phyloP scores from a whole-genome alignment of 1,139 yeast species.

The Yamadazyma aaseri region DNA sequence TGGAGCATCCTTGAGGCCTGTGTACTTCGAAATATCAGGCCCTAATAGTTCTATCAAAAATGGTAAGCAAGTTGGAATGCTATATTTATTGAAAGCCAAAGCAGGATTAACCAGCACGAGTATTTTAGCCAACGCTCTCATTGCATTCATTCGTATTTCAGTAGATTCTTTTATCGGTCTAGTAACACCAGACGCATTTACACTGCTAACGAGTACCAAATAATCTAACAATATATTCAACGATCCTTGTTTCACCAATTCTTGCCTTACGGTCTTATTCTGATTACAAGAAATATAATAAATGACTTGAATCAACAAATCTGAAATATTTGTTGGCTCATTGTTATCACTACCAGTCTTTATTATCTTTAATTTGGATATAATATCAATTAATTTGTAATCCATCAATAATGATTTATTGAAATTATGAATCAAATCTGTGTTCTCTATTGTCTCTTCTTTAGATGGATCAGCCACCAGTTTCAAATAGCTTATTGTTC shows the following conservation, averaged over 20 bases:
- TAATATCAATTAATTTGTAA: constrained; percentile 24
- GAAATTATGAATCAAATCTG: constrained; percentile 27
- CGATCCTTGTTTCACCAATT: constrained; percentile 48
- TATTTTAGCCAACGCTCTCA: constrained; percentile 42
- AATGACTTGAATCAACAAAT: constrained; percentile 24
- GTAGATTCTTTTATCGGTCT: constrained; percentile 18
- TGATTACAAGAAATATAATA: constrained; percentile 27
- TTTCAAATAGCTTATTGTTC: constrained; percentile 31
- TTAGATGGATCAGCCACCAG: constrained; percentile 30
- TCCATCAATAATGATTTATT: constrained; percentile 27
- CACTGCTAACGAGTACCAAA: constrained; percentile 32
- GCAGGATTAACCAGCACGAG: constrained; percentile 42
- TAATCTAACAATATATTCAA: constrained; percentile 37
- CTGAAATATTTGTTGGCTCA: constrained; percentile 9
- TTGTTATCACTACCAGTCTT: constrained; percentile 9
- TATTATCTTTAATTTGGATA: constrained; percentile 26
- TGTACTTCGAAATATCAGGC: constrained; percentile 25
- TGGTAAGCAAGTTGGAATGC: constrained; percentile 42
- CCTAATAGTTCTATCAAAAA: constrained; percentile 49
- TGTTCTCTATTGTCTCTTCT: constrained; percentile 22
- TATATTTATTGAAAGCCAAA: constrained; percentile 40
- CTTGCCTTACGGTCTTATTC: constrained; percentile 26
- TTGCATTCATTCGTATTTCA: constrained; percentile 27
- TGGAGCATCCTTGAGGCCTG: constrained; percentile 12
- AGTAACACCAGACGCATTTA: constrained; percentile 18